phyloP scores from a whole-genome alignment of 2,329 filamentous ascomycete species.

The Akanthomyces uredinophilus region DNA sequence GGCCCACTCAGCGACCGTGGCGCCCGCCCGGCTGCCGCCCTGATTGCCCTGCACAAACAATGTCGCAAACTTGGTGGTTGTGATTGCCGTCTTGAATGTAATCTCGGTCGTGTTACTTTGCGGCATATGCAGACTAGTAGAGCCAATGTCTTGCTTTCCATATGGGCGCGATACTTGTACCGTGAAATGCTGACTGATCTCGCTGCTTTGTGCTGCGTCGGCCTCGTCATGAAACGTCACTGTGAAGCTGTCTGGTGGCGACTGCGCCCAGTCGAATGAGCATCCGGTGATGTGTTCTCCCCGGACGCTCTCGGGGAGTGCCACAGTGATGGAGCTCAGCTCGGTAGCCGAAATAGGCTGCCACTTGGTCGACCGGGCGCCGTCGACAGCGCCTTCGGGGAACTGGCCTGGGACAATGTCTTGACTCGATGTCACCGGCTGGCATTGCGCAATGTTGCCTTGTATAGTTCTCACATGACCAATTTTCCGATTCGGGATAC shows the following conservation, averaged over 20 bases:
- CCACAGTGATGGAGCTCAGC: constrained; percentile 18
- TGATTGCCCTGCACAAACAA: constrained; percentile 20
- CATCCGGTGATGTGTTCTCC: constrained; percentile 17
- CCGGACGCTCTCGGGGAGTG: constrained; percentile 12
- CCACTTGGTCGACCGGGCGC: constrained; percentile 21
- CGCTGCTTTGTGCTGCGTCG: background rate
- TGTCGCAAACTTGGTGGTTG: constrained; percentile 18
- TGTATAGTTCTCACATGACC: constrained; percentile 47
- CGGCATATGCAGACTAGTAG: constrained; percentile 16
- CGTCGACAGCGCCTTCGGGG: constrained; percentile 39
- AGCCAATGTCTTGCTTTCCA: background rate
- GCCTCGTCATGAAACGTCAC: constrained; percentile 20
- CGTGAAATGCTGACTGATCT: constrained; percentile 6
- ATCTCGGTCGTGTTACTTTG: constrained; percentile 19
- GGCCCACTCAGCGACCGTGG: constrained; percentile 20
- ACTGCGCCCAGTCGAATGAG: constrained; percentile 20
- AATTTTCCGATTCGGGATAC: constrained; percentile 53
- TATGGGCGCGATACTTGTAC: constrained; percentile 17
- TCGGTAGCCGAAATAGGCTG: constrained; percentile 18
- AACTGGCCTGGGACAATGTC: constrained; percentile 60
- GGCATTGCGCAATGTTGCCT: constrained; percentile 62
- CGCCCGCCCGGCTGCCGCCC: constrained; percentile 18
- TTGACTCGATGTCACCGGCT: constrained; percentile 42
- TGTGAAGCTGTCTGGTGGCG: constrained; percentile 20
- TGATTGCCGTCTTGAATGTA: constrained; percentile 14